These are phyloP conservation scores for Sphaerostilbella broomeana DNA, from an alignment of 2,329 filamentous ascomycete species.

Conservation along the genomic window DNA sequence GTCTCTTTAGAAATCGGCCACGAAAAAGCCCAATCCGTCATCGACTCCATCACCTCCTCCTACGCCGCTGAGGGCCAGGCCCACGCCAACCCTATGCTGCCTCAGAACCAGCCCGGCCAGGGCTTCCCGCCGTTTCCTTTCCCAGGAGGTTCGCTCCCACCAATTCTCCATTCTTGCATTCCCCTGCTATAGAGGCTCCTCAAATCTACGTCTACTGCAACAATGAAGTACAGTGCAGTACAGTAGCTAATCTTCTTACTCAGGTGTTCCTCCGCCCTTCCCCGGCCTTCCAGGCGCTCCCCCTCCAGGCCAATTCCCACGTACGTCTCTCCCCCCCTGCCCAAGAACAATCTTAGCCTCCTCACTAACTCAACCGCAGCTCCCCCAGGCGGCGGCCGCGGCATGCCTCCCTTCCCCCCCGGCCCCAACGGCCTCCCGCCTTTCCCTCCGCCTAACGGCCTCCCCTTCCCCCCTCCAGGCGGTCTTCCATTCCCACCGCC, in stretches of 20 bases:
- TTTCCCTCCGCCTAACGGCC: conserved; percentile 29
- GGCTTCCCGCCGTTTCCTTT: conserved; percentile 52
- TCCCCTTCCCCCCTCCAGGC: conserved; percentile 38
- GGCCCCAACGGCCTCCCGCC: conserved; percentile 29
- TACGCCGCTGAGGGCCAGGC: conserved; percentile 92
- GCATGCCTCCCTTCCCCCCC: conserved; percentile 41
- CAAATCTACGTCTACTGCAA: neutral
- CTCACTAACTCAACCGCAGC: conserved; percentile 29
- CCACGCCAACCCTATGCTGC: conserved; percentile 76
- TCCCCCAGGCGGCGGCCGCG: conserved; percentile 44
- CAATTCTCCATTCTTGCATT: no score
- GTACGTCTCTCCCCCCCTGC: conserved; percentile 36
- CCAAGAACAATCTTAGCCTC: neutral
- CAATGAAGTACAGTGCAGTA: neutral
- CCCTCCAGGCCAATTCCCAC: conserved; percentile 40
- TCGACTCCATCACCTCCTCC: conserved; percentile 93
- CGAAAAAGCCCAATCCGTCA: conserved; percentile 96
- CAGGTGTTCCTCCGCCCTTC: conserved; percentile 53
- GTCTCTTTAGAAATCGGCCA: conserved; percentile 77
- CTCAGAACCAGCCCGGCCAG: conserved; percentile 55
- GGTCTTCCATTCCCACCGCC: conserved; percentile 21
- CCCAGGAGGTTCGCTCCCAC: conserved; percentile 44
- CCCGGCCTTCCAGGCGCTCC: conserved; percentile 42
- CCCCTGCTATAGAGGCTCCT: conserved; percentile 11
- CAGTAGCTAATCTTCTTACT: conserved; percentile 9